Evolutionary conservation across 2,329 filamentous ascomycete species (phyloP), one percentile per base, ranked within the genome.

Genomic region (Exophiala lecanii-corni): DNA sequence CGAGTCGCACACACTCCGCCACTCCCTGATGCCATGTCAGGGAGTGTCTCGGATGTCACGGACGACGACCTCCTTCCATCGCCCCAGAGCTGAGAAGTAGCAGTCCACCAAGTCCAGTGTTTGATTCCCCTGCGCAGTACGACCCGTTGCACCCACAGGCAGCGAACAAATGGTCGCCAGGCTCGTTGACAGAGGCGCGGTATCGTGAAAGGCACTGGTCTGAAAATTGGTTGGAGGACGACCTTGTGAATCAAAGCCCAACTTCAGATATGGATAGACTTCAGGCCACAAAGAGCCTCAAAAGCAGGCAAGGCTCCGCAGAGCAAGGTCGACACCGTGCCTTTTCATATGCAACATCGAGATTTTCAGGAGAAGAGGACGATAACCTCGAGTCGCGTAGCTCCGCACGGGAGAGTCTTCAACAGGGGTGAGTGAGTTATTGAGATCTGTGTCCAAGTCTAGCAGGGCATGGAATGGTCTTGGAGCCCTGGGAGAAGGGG

Each of bases 321-420:
- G 40, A 43, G 7, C 21, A 46, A 16, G 45, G 41, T 12, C 30
- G 39, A 59, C 57, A 15, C 53, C 58, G 3, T 62, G 59, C 41
- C 62, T 62, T 47, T 2, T 46, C 39, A 31, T 40, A 51, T n/a
- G 36, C 43, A 7, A 16, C 39, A 18, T 19, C 48, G 36, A 51
- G 19, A 32, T 36, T 7, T 26, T 26, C 23, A 26, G 23, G 23
- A 12, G 7, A 7, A 12, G 23, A 26, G 12, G 7, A 26, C 6
- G 23, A 12, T 6, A 26, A 12, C 6, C 23, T 6, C 7, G 7
- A 6, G 6, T 26, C 23, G 7, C 7, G 23, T 12, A 41, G 30
- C n/a, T 41, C 40, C 23, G 35, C 38, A 19, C 43, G 47, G 25
- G 42, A 40, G 10, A 51, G 50, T 20, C 17, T 49, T 12, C 47